Conservation (phyloP, 1,284 basidiomycete genomes). For the Sphagnurus paluster region DNA sequence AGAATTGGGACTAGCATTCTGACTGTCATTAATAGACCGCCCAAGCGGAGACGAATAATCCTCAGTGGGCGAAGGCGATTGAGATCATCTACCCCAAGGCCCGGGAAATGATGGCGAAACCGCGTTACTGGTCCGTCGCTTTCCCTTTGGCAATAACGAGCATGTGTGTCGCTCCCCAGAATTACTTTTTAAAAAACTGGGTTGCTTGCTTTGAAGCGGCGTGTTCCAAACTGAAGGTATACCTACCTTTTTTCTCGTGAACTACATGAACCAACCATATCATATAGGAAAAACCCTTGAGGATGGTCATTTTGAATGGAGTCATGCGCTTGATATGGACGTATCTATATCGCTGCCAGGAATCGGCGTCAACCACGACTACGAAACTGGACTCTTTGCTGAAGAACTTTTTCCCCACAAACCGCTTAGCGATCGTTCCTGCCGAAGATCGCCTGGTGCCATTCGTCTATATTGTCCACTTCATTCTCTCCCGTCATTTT, state of each 20-base stretch:
- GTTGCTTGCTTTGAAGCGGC: conserved; percentile 68
- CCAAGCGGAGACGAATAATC: conserved; percentile 95
- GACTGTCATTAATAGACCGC: conserved; percentile 78
- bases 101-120: conserved; percentile 85
- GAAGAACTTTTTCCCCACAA: conserved; percentile 79
- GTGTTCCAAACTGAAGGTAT: conserved; percentile 79
- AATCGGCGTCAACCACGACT: conserved; percentile 77
- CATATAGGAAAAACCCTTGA: conserved; percentile 72
- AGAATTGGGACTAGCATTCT: too few relatives aligned
- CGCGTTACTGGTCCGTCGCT: conserved; percentile 88
- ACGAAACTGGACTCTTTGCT: conserved; percentile 79
- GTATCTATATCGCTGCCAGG: conserved; percentile 91
- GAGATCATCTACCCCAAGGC: conserved; percentile 85
- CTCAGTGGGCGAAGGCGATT: conserved; percentile 91
- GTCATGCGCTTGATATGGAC: conserved; percentile 89
- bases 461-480: conserved; percentile 82
- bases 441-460: conserved; percentile 78
- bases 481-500: conserved; percentile 81
- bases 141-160: conserved; percentile 86
- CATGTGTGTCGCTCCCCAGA: conserved; percentile 86
- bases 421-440: conserved; percentile 63
- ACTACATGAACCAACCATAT: conserved; percentile 5
- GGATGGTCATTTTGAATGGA: conserved; percentile 80
- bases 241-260: neutral
- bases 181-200: conserved; percentile 87